These are phyloP conservation scores for Breviolum minutum DNA, from an alignment of 73 alveolate species.

Conservation along the genomic window DNA sequence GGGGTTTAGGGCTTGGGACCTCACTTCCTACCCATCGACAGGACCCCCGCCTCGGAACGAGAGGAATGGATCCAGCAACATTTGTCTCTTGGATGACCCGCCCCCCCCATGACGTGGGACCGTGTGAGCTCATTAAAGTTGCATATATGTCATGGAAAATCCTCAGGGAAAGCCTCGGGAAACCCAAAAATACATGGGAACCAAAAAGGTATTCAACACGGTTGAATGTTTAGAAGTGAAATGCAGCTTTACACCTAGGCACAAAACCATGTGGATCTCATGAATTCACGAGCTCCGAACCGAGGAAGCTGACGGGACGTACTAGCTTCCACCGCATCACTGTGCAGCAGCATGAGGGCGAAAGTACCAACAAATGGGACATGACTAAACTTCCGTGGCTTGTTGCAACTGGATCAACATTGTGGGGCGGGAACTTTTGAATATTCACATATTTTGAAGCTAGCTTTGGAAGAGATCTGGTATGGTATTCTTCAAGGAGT, in stretches of 20 bases:
- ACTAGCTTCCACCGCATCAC: constrained; percentile 29
- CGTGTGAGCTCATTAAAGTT: background rate
- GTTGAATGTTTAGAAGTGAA: background rate
- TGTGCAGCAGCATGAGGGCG: constrained; percentile 76
- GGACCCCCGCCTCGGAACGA: constrained; percentile 61
- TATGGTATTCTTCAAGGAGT: too few relatives aligned
- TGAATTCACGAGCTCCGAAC: background rate
- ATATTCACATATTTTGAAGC: too few relatives aligned
- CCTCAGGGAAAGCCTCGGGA: background rate
- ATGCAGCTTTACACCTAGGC: too few relatives aligned
- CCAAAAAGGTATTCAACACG: background rate
- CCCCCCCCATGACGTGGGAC: background rate
- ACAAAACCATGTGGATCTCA: background rate
- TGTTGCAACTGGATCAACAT: background rate
- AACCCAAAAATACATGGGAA: background rate
- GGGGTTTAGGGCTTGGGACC: background rate
- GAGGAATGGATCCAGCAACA: constrained; percentile 44
- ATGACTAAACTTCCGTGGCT: constrained; percentile 72
- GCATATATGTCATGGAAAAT: background rate
- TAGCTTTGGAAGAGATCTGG: too few relatives aligned
- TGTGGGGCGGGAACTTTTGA: background rate
- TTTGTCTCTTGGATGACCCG: constrained; percentile 16
- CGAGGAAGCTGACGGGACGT: constrained; percentile 52
- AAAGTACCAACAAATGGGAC: constrained; percentile 94
- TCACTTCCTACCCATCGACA: background rate